Evolutionary conservation across 352 stramenopile genomes (phyloP).

Genomic region (Peronospora belbahrii): DNA sequence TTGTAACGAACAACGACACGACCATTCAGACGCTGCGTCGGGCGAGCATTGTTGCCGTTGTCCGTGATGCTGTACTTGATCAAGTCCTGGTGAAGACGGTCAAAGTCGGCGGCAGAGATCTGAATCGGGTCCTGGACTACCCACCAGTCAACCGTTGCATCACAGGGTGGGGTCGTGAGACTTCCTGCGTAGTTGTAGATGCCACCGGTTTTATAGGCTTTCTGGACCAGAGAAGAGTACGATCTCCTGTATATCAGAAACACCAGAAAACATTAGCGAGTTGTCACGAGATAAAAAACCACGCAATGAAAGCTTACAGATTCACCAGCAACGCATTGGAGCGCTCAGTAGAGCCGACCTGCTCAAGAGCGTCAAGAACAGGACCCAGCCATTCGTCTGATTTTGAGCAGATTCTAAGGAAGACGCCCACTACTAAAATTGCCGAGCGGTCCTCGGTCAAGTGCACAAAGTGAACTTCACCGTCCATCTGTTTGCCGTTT

Average conservation of each 20-base stretch:
- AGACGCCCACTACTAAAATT: slow-evolving; percentile 38
- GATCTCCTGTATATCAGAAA: slow-evolving; percentile 20
- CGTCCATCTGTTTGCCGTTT: slow-evolving; percentile 36
- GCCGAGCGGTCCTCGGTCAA: slow-evolving; percentile 24
- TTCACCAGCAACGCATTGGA: slow-evolving; percentile 9
- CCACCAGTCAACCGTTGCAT: slow-evolving; percentile 59
- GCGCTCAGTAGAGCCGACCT: slow-evolving; percentile 19
- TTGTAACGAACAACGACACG: too few relatives aligned
- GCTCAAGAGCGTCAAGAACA: slow-evolving; percentile 28
- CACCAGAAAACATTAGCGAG: slow-evolving; percentile 1
- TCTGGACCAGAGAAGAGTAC: slow-evolving; percentile 23
- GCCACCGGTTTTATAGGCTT: slow-evolving; percentile 4
- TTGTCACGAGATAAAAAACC: neutral
- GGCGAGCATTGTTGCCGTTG: slow-evolving; percentile 38
- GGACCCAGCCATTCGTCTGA: slow-evolving; percentile 26
- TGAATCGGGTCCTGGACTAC: slow-evolving; percentile 42
- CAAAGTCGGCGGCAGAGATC: slow-evolving; percentile 31
- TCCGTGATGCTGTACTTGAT: slow-evolving; percentile 30
- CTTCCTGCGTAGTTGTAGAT: slow-evolving; percentile 68
- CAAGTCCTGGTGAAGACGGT: slow-evolving; percentile 27
- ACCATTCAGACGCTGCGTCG: slow-evolving; percentile 33
- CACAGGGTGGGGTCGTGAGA: slow-evolving; percentile 45
- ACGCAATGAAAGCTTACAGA: slow-evolving; percentile 18
- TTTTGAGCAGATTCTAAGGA: slow-evolving; percentile 12
- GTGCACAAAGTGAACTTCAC: slow-evolving; percentile 61